Conservation (phyloP, 495 filamentous ascomycete species). For the Neurospora sp. region DNA sequence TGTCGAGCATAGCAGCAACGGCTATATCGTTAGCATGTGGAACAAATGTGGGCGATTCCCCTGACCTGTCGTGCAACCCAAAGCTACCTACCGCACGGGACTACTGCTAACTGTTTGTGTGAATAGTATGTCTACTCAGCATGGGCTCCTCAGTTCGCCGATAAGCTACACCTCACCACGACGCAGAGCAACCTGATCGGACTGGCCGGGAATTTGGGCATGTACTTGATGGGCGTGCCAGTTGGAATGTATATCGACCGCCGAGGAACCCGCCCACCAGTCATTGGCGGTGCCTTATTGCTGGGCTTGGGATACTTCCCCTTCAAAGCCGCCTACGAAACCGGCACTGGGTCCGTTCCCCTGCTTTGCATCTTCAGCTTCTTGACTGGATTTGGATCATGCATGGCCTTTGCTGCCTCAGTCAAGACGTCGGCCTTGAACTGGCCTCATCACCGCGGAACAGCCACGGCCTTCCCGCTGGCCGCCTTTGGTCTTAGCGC, state of each 20-base stretch:
- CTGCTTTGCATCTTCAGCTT: conserved; percentile 73
- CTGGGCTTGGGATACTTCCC: conserved; percentile 75
- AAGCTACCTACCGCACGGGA: neutral
- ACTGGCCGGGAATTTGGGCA: conserved; percentile 84
- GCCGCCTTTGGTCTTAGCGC: conserved; percentile 91
- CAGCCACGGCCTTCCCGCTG: conserved; percentile 86
- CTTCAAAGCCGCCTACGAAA: conserved; percentile 54
- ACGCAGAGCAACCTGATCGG: conserved; percentile 90
- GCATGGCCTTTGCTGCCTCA: conserved; percentile 73
- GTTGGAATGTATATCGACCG: conserved; percentile 79
- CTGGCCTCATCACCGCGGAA: conserved; percentile 84
- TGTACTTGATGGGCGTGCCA: conserved; percentile 88
- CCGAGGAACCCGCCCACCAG: conserved; percentile 67
- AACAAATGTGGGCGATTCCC: conserved; percentile 57
- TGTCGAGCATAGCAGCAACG: conserved; percentile 79
- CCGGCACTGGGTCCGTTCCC: conserved; percentile 53
- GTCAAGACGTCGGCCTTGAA: conserved; percentile 88
- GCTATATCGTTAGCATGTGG: conserved; percentile 81
- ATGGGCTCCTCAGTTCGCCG: conserved; percentile 92
- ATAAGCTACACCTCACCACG: conserved; percentile 72
- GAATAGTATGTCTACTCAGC: conserved; percentile 92
- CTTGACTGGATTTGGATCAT: conserved; percentile 79
- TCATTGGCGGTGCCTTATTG: conserved; percentile 59
- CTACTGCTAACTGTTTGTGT: neutral
- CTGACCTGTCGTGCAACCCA: neutral